phyloP scores from a whole-genome alignment of 305 asterid genomes.

The Euphrasia arctica region DNA sequence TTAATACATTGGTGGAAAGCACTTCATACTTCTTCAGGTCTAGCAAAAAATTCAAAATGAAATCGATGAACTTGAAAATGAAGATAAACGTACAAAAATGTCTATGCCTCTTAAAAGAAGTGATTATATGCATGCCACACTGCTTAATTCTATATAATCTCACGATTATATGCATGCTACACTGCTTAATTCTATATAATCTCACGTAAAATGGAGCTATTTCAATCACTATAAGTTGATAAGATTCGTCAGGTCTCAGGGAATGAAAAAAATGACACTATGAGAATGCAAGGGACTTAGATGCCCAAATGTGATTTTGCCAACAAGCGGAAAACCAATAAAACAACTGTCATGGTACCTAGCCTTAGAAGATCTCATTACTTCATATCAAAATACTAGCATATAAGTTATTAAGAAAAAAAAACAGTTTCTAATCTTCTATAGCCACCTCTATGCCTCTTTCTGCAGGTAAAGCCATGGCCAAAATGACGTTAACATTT shows the following conservation, averaged over 20 bases:
- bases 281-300: slow-evolving; percentile 1
- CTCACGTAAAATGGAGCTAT: slow-evolving; percentile 9
- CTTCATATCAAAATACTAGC: slow-evolving; percentile 18
- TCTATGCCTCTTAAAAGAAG: slow-evolving; percentile 11
- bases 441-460: slow-evolving; percentile 18
- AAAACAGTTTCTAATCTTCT: slow-evolving; percentile 23
- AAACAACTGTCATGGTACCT: slow-evolving; percentile 15
- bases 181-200: slow-evolving; percentile 5
- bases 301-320: neutral
- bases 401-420: slow-evolving; percentile 15
- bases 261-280: slow-evolving; percentile 14
- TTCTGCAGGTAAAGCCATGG: slow-evolving; percentile 20
- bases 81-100: neutral
- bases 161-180: neutral
- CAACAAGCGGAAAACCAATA: slow-evolving; percentile 1
- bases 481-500: slow-evolving; percentile 9
- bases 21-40: slow-evolving; percentile 9
- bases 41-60: slow-evolving; percentile 19
- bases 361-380: slow-evolving; percentile 19
- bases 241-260: slow-evolving; percentile 6
- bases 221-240: neutral
- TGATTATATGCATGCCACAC: neutral
- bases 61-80: slow-evolving; percentile 12
- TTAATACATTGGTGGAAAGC: slow-evolving; percentile 14
- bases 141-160: too few relatives aligned